phyloP scores from a whole-genome alignment of 768 basidiomycete species.

The Asterophora lycoperdoides region DNA sequence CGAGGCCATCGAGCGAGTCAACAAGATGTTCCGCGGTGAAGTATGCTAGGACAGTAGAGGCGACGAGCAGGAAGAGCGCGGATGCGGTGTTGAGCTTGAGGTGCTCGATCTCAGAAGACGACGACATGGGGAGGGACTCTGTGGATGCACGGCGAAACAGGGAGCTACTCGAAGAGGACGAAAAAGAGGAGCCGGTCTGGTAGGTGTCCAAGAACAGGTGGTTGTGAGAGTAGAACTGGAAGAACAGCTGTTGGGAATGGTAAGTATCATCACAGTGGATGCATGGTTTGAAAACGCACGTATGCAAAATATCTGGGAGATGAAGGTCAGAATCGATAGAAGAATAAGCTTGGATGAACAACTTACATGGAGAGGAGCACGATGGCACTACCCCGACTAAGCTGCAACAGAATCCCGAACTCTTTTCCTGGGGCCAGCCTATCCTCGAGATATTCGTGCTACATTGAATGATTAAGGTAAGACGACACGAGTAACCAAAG shows the following conservation, averaged over 20 bases:
- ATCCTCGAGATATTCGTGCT: constrained; percentile 35
- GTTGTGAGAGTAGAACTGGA: constrained; percentile 53
- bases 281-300: constrained; percentile 11
- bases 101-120: constrained; percentile 18
- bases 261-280: neutral
- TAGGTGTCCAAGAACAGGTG: constrained; percentile 38
- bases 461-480: constrained; percentile 8
- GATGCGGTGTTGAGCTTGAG: constrained; percentile 32
- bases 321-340: constrained; percentile 2
- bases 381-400: constrained; percentile 46
- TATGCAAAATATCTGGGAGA: constrained; percentile 26
- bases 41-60: constrained; percentile 35
- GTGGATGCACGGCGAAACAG: constrained; percentile 18
- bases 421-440: constrained; percentile 33
- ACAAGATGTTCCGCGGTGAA: constrained; percentile 40
- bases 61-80: constrained; percentile 29
- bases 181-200: constrained; percentile 19
- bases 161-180: constrained; percentile 15
- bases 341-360: neutral
- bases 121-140: constrained; percentile 21
- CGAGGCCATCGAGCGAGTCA: constrained; percentile 36
- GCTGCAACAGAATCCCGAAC: constrained; percentile 36
- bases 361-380: constrained; percentile 42
- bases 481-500: constrained; percentile 13
- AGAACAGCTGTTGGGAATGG: constrained; percentile 36